Conservation (phyloP, 768 basidiomycete species). For the Lentinus brumalis region DNA sequence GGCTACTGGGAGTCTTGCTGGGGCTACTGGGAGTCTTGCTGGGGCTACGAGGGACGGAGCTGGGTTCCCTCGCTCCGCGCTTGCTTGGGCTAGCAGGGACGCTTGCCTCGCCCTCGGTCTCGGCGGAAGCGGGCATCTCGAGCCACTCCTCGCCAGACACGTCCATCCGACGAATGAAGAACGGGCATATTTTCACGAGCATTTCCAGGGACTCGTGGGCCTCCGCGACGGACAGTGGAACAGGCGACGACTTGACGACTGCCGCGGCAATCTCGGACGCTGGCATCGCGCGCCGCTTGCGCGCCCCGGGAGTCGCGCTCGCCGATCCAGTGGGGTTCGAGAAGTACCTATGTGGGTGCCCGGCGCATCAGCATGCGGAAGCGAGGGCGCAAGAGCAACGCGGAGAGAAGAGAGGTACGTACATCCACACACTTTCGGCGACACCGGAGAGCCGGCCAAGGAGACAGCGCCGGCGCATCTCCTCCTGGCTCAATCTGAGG, state of each 20-base stretch:
- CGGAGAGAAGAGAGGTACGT: background rate
- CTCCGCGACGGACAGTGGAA: constrained; percentile 77
- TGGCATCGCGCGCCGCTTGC: constrained; percentile 75
- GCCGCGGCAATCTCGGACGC: constrained; percentile 65
- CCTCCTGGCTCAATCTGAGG: constrained; percentile 74
- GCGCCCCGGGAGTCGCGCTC: constrained; percentile 48
- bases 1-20: background rate
- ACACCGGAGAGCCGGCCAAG: constrained; percentile 77
- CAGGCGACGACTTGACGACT: constrained; percentile 77
- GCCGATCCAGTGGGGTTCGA: constrained; percentile 55
- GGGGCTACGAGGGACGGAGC: constrained; percentile 15
- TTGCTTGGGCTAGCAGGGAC: constrained; percentile 46
- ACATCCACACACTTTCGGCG: constrained; percentile 92
- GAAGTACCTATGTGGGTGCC: constrained; percentile 57
- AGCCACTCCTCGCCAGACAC: constrained; percentile 59
- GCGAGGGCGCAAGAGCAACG: background rate
- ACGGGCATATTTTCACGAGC: constrained; percentile 72
- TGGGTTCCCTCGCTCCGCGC: background rate
- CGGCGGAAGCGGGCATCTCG: constrained; percentile 54
- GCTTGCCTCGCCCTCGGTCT: constrained; percentile 29
- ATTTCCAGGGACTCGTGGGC: constrained; percentile 73
- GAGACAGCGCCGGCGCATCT: constrained; percentile 72
- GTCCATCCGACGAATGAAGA: constrained; percentile 69
- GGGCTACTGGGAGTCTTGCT: constrained; percentile 24
- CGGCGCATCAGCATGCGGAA: background rate